Conservation (phyloP, 2,329 filamentous ascomycete species). For the Ambrosiella xylebori region DNA sequence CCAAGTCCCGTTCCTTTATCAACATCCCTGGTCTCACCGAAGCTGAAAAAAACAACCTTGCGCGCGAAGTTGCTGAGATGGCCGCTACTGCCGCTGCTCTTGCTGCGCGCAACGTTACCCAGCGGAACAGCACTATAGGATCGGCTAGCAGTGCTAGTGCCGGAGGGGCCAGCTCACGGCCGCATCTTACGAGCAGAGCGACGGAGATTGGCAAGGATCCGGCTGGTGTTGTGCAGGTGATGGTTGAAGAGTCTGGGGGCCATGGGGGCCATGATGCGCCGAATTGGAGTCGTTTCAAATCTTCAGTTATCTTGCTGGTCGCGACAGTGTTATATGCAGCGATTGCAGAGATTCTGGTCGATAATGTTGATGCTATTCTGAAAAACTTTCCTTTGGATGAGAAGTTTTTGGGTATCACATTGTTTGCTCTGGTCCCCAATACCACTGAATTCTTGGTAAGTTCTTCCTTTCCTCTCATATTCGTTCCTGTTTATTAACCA, state of each 20-base stretch:
- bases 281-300: conserved; percentile 90
- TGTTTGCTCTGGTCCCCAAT: conserved; percentile 94
- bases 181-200: conserved; percentile 1
- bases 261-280: conserved; percentile 87
- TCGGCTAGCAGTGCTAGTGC: neutral
- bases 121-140: neutral
- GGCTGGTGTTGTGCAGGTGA: conserved; percentile 15
- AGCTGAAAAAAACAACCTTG: conserved; percentile 63
- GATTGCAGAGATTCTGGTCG: conserved; percentile 90
- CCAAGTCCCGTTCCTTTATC: conserved; percentile 27
- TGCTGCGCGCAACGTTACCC: conserved; percentile 55
- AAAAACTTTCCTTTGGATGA: conserved; percentile 83
- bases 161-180: neutral
- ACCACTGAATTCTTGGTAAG: conserved; percentile 90
- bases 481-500: conserved; percentile 11
- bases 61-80: conserved; percentile 81
- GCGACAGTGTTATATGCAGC: conserved; percentile 90
- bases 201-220: conserved; percentile 15
- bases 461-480: conserved; percentile 15
- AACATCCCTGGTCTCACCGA: conserved; percentile 56
- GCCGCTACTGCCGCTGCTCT: conserved; percentile 80
- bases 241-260: conserved; percentile 21
- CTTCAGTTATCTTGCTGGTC: conserved; percentile 68
- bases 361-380: conserved; percentile 92
- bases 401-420: conserved; percentile 90